Conservation (phyloP, 176 grass and related monocot species). For the Puya raimondii region DNA sequence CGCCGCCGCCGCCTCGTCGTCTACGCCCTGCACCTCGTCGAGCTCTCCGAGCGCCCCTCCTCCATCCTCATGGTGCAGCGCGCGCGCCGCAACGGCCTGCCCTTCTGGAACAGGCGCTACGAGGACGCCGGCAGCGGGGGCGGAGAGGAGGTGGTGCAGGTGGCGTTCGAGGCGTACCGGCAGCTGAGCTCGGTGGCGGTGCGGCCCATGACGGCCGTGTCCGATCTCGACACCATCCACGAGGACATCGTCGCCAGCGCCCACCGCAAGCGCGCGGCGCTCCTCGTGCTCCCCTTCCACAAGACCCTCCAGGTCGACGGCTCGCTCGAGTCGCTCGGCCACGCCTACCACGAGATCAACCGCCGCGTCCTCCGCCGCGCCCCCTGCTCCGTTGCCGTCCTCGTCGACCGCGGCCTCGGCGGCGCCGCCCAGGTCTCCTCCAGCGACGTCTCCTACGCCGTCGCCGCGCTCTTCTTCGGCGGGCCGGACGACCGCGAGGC, state of each 20-base stretch:
- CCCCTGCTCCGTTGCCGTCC: constrained; percentile 40
- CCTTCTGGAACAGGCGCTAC: constrained; percentile 24
- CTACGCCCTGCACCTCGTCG: constrained; percentile 66
- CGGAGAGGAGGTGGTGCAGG: constrained; percentile 17
- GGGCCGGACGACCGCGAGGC: constrained; percentile 19
- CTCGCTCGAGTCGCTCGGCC: constrained; percentile 26
- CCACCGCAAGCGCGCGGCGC: constrained; percentile 28
- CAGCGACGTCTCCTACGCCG: constrained; percentile 29
- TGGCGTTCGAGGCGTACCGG: constrained; percentile 55
- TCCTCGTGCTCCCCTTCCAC: constrained; percentile 51
- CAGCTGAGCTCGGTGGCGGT: constrained; percentile 35
- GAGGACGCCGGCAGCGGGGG: neutral
- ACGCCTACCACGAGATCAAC: constrained; percentile 36
- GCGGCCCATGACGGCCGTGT: constrained; percentile 52
- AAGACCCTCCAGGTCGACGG: constrained; percentile 35
- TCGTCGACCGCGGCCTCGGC: constrained; percentile 49
- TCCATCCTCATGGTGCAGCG: constrained; percentile 52
- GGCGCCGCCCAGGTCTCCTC: constrained; percentile 30
- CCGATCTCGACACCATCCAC: constrained; percentile 46
- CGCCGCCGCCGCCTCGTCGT: constrained; percentile 30
- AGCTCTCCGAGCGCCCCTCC: constrained; percentile 47
- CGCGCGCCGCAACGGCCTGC: constrained; percentile 44
- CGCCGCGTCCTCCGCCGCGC: constrained; percentile 24
- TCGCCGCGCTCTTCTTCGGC: constrained; percentile 21
- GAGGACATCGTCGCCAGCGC: constrained; percentile 41